Conservation (phyloP, 2,329 filamentous ascomycete genomes). For the Metarhizium brunneum region DNA sequence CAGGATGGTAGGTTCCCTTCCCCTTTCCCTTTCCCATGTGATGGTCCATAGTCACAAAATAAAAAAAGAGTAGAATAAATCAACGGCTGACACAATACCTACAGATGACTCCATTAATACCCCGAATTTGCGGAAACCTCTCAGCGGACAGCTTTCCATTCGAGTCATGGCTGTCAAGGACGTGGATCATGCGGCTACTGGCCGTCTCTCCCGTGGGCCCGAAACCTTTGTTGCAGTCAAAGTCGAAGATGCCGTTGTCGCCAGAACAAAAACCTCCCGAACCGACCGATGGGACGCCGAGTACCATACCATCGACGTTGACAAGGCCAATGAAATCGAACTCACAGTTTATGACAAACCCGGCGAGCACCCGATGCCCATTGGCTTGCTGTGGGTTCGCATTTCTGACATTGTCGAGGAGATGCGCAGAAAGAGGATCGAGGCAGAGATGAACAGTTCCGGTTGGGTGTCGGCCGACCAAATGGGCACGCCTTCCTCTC, state of each 20-base stretch:
- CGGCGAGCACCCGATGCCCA: constrained; percentile 80
- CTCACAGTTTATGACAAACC: constrained; percentile 96
- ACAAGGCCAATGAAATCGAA: constrained; percentile 98
- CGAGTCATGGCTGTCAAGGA: constrained; percentile 84
- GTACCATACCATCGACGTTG: constrained; percentile 83
- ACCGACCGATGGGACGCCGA: constrained; percentile 91
- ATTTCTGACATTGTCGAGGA: constrained; percentile 97
- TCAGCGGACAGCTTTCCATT: constrained; percentile 82
- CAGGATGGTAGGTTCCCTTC: constrained; percentile 59
- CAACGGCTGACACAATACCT: not conserved
- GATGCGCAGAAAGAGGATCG: constrained; percentile 93
- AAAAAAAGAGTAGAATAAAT: too few relatives aligned
- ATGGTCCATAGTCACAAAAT: not conserved
- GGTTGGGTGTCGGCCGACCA: constrained; percentile 97
- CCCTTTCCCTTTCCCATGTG: constrained; percentile 6
- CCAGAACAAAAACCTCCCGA: constrained; percentile 74
- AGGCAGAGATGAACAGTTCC: constrained; percentile 86
- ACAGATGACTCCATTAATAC: constrained; percentile 93
- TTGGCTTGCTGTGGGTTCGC: constrained; percentile 90
- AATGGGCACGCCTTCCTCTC: constrained; percentile 57
- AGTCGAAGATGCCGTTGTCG: constrained; percentile 88
- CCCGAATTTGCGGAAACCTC: constrained; percentile 89
- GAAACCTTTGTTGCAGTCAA: constrained; percentile 96
- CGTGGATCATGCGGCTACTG: constrained; percentile 82
- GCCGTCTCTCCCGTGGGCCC: constrained; percentile 78